Percentiles rank a stretch among this genome's conserved stretches.
phyloP scores from a whole-genome alignment of 2,329 filamentous ascomycete genomes.

The Endoconidiophora polonica region DNA sequence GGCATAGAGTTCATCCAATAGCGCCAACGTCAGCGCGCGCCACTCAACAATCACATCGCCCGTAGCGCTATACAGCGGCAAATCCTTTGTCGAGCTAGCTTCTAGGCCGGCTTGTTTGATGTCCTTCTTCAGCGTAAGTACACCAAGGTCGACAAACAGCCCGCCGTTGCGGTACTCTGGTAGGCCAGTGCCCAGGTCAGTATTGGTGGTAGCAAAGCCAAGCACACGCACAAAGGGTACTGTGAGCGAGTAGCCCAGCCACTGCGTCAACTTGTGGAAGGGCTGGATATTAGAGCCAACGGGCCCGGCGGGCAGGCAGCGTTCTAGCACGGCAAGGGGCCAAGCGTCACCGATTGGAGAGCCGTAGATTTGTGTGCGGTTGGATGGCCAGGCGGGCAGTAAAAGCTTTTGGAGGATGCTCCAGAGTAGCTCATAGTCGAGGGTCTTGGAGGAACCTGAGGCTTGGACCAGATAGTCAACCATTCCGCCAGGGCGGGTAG shows the following conservation, averaged over 20 bases:
- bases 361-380: constrained; percentile 32
- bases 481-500: constrained; percentile 29
- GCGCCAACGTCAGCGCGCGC: constrained; percentile 40
- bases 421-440: constrained; percentile 28
- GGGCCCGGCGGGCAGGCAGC: constrained; percentile 2
- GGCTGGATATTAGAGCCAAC: constrained; percentile 25
- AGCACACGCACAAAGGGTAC: constrained; percentile 42
- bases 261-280: constrained; percentile 51
- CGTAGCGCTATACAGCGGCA: constrained; percentile 34
- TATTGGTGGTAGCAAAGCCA: constrained; percentile 32
- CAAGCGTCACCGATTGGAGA: constrained; percentile 33
- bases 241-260: constrained; percentile 58
- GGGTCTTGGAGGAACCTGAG: constrained; percentile 16
- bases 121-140: constrained; percentile 32
- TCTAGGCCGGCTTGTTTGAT: constrained; percentile 26
- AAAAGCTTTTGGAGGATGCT: constrained; percentile 26
- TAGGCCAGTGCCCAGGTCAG: constrained; percentile 44
- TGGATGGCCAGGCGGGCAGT: constrained; percentile 31
- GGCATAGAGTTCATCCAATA: constrained; percentile 33
- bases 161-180: constrained; percentile 60
- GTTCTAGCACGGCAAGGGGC: constrained; percentile 23
- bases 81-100: constrained; percentile 20
- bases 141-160: constrained; percentile 44
- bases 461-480: constrained; percentile 26
- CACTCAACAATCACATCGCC: constrained; percentile 45